Conservation (phyloP, 2,329 filamentous ascomycete species). For the Penicillium sp. region DNA sequence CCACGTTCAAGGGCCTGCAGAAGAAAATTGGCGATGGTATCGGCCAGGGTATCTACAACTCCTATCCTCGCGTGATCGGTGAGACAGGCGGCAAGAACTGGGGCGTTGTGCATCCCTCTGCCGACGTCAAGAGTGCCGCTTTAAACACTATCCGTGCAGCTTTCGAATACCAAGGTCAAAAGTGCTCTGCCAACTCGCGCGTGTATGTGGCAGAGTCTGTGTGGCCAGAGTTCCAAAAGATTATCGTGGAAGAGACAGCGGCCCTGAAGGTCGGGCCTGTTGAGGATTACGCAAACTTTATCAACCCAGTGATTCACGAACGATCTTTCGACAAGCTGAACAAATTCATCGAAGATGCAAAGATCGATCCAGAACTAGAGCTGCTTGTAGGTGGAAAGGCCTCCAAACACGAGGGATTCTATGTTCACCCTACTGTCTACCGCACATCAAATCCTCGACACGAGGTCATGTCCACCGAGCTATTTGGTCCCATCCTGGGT, state of each 20-base stretch:
- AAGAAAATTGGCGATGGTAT: conserved; percentile 78
- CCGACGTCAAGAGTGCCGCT: conserved; percentile 73
- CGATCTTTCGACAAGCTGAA: conserved; percentile 76
- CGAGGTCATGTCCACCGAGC: conserved; percentile 69
- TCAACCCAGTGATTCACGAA: conserved; percentile 81
- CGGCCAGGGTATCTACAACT: conserved; percentile 72
- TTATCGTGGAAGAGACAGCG: conserved; percentile 64
- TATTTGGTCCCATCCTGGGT: conserved; percentile 75
- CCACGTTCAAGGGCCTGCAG: conserved; percentile 82
- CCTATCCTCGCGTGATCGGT: conserved; percentile 82
- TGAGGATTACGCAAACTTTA: conserved; percentile 70
- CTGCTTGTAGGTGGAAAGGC: conserved; percentile 74
- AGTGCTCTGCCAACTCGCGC: conserved; percentile 80
- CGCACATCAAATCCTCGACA: conserved; percentile 69
- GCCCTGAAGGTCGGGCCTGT: conserved; percentile 70
- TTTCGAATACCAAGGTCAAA: conserved; percentile 87
- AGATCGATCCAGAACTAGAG: conserved; percentile 68
- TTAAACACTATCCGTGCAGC: conserved; percentile 79
- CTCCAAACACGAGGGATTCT: conserved; percentile 74
- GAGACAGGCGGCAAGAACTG: conserved; percentile 93
- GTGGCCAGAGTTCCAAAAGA: conserved; percentile 69
- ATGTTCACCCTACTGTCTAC: conserved; percentile 79
- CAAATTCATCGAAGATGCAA: conserved; percentile 73
- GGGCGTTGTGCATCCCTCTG: conserved; percentile 73
- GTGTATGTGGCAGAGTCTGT: conserved; percentile 73